Conservation (phyloP, 176 grass and related monocot genomes). For the Ensete ventricosum region DNA sequence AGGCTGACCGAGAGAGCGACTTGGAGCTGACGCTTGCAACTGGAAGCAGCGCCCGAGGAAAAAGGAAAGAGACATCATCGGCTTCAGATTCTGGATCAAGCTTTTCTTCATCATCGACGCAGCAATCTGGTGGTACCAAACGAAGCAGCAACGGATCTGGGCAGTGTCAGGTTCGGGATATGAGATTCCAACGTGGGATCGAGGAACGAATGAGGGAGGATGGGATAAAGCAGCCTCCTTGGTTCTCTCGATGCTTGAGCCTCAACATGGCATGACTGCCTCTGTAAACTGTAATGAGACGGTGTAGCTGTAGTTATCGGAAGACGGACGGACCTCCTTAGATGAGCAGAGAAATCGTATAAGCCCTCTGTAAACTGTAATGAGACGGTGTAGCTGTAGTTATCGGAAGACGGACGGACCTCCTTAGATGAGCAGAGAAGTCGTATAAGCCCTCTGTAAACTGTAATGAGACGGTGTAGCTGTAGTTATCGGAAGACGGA, state of each 20-base stretch:
- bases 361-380: slow-evolving; percentile 14
- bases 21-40: slow-evolving; percentile 64
- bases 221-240: slow-evolving; percentile 48
- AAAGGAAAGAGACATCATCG: slow-evolving; percentile 37
- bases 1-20: slow-evolving; percentile 29
- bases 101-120: slow-evolving; percentile 36
- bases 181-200: slow-evolving; percentile 39
- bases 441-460: slow-evolving; percentile 19
- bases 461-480: not conserved
- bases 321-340: too few relatives aligned
- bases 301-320: not conserved
- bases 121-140: slow-evolving; percentile 26
- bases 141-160: not conserved
- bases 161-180: slow-evolving; percentile 14
- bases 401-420: too few relatives aligned
- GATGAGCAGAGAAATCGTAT: too few relatives aligned
- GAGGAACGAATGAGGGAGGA: slow-evolving; percentile 29
- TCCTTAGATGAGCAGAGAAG: too few relatives aligned
- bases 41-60: slow-evolving; percentile 23
- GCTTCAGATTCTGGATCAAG: slow-evolving; percentile 41
- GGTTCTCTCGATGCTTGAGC: slow-evolving; percentile 59
- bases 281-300: slow-evolving; percentile 10
- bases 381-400: not conserved
- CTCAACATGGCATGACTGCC: slow-evolving; percentile 44
- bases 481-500: not conserved